phyloP scores from a whole-genome alignment of 192 early-diverging fungal genomes.

The Podila epigama region DNA sequence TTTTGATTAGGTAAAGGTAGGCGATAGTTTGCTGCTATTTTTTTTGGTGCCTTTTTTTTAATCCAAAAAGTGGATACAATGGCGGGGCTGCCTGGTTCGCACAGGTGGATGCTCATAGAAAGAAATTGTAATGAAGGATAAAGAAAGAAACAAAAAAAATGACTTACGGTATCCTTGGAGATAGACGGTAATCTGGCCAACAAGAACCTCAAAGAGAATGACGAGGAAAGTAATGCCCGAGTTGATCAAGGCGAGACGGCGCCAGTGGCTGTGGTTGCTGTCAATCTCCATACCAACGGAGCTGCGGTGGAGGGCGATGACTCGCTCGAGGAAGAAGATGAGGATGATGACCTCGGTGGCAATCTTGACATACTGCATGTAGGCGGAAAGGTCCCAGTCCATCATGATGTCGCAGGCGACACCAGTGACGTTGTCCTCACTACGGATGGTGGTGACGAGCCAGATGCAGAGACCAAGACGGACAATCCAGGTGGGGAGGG shows the following conservation, averaged over 20 bases:
- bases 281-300: conserved; percentile 4
- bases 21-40: no score
- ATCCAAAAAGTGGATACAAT: no score
- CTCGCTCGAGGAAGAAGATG: conserved; percentile 42
- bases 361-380: conserved; percentile 47
- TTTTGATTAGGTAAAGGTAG: no score
- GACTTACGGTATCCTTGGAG: conserved; percentile 32
- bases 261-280: conserved; percentile 30
- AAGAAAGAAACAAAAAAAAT: not conserved
- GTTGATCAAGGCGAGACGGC: conserved; percentile 40
- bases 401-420: conserved; percentile 17
- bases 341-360: conserved; percentile 45
- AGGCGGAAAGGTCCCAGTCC: conserved; percentile 22
- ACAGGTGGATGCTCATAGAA: no score
- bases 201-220: conserved; percentile 43
- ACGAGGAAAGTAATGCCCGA: conserved; percentile 43
- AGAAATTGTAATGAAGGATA: not conserved
- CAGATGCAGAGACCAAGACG: conserved; percentile 37
- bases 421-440: conserved; percentile 13
- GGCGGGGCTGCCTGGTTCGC: no score
- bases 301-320: conserved; percentile 31
- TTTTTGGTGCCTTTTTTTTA: no score
- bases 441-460: conserved; percentile 32
- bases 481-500: conserved; percentile 38
- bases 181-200: conserved; percentile 40